Conservation (phyloP, 1,284 basidiomycete species). For the Tremellales sp. region DNA sequence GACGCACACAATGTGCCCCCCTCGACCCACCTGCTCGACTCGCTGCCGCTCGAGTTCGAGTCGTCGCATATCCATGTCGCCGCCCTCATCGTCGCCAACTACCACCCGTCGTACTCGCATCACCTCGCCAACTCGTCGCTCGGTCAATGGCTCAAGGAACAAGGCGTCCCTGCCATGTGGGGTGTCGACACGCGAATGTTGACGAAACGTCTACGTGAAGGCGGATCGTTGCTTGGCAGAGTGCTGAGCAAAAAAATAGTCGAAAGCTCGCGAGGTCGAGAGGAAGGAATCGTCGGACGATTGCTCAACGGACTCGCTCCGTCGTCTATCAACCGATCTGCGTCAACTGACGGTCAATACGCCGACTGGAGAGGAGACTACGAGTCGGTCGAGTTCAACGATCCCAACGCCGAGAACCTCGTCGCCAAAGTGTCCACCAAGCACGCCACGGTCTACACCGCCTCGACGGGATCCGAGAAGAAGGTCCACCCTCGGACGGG, state of each 20-base stretch:
- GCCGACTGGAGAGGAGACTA: slow-evolving; percentile 75
- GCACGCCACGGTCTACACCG: slow-evolving; percentile 65
- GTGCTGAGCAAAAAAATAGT: slow-evolving; percentile 60
- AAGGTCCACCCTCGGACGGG: slow-evolving; percentile 71
- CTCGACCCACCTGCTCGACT: slow-evolving; percentile 51
- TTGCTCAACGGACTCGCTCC: slow-evolving; percentile 44
- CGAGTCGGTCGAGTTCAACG: slow-evolving; percentile 73
- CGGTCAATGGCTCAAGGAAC: slow-evolving; percentile 91
- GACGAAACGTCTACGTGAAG: slow-evolving; percentile 92
- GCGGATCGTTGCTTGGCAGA: slow-evolving; percentile 87
- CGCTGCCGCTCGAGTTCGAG: slow-evolving; percentile 80
- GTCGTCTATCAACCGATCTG: slow-evolving; percentile 28
- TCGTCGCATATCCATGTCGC: slow-evolving; percentile 91
- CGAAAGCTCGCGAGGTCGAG: slow-evolving; percentile 26
- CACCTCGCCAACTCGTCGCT: slow-evolving; percentile 87
- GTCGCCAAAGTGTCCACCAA: slow-evolving; percentile 81
- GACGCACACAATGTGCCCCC: slow-evolving; percentile 46
- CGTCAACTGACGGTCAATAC: slow-evolving; percentile 25
- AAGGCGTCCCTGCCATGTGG: slow-evolving; percentile 89
- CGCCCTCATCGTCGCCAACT: slow-evolving; percentile 88
- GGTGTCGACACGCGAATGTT: slow-evolving; percentile 96
- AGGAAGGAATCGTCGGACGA: slow-evolving; percentile 37
- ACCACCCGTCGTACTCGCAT: slow-evolving; percentile 92
- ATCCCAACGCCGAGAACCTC: slow-evolving; percentile 87
- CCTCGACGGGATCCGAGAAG: slow-evolving; percentile 52